Evolutionary conservation across 768 basidiomycete genomes (phyloP).

Genomic region (Boletus barrowsii): DNA sequence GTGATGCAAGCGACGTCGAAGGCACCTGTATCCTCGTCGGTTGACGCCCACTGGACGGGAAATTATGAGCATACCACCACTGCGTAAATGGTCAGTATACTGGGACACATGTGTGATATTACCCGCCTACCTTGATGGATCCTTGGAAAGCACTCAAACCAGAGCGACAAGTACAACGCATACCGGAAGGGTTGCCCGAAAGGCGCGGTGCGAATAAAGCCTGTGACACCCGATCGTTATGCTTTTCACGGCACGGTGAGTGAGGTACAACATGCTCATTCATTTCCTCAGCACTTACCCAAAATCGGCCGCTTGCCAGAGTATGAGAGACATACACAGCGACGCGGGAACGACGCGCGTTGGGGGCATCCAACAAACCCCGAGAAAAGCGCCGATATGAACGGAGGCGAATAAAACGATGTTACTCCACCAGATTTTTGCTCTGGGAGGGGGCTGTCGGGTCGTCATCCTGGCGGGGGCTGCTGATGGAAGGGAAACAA

Average conservation of each 20-base stretch:
- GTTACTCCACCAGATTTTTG: slow-evolving; percentile 5
- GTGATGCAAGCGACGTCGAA: slow-evolving; percentile 11
- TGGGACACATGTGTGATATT: too few relatives aligned
- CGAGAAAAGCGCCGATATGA: not conserved
- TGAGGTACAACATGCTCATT: not conserved
- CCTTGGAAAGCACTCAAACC: slow-evolving; percentile 1
- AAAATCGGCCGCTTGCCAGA: slow-evolving; percentile 8
- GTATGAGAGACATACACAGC: slow-evolving; percentile 2
- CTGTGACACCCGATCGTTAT: slow-evolving; percentile 14
- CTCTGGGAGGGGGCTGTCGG: not conserved
- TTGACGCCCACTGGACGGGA: not conserved
- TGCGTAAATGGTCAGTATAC: too few relatives aligned
- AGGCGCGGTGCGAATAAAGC: slow-evolving; percentile 6
- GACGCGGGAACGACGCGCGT: not conserved
- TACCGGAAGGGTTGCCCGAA: slow-evolving; percentile 1
- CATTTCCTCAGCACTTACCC: slow-evolving; percentile 3
- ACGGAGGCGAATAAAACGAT: not conserved
- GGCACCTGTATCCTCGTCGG: slow-evolving; percentile 4
- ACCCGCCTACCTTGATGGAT: slow-evolving; percentile 4
- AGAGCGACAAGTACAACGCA: not conserved
- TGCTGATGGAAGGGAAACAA: not conserved
- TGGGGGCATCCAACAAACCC: not conserved
- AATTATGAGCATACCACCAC: slow-evolving; percentile 2
- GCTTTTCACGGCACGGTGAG: slow-evolving; percentile 4
- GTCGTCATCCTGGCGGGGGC: not conserved